These are phyloP conservation scores for Phytophthora agathidicida DNA, from an alignment of 352 stramenopile genomes.

Conservation along the genomic window DNA sequence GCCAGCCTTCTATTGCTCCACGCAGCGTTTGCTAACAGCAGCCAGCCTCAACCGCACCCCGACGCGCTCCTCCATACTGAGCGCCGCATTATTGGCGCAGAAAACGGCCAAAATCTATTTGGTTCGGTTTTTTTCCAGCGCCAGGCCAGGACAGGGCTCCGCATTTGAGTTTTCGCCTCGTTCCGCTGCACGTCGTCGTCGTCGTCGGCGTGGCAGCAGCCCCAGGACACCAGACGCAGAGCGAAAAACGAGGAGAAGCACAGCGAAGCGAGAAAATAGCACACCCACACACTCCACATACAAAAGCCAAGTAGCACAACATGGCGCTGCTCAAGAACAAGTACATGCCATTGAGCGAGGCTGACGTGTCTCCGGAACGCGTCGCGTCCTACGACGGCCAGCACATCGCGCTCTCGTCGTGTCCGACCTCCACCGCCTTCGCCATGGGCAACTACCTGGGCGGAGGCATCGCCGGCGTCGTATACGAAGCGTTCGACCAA, in stretches of 20 bases:
- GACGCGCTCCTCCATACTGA: conserved; percentile 1
- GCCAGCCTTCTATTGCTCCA: no score
- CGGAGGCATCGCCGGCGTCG: conserved; percentile 91
- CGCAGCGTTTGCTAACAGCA: conserved; percentile 10
- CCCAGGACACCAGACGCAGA: no score
- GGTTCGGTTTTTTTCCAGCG: conserved; percentile 18
- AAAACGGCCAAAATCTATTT: conserved; percentile 31
- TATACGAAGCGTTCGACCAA: conserved; percentile 92
- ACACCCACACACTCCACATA: no score
- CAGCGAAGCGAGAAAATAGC: no score
- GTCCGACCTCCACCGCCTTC: conserved; percentile 46
- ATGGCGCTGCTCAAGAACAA: conserved; percentile 74
- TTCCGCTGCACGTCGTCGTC: not conserved
- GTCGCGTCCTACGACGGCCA: conserved; percentile 83
- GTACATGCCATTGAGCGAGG: conserved; percentile 89
- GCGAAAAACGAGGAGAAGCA: no score
- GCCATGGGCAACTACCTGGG: conserved; percentile 93
- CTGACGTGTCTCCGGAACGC: conserved; percentile 76
- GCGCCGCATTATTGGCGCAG: not conserved
- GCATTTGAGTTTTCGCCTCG: conserved; percentile 33
- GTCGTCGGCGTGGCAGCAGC: no score
- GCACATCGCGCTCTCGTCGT: conserved; percentile 57
- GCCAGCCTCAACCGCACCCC: conserved; percentile 13
- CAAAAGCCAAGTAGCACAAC: not conserved
- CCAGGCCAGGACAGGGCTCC: conserved; percentile 9